Conservation (phyloP, 306 rosid genomes). For the Acacia crassicarpa region DNA sequence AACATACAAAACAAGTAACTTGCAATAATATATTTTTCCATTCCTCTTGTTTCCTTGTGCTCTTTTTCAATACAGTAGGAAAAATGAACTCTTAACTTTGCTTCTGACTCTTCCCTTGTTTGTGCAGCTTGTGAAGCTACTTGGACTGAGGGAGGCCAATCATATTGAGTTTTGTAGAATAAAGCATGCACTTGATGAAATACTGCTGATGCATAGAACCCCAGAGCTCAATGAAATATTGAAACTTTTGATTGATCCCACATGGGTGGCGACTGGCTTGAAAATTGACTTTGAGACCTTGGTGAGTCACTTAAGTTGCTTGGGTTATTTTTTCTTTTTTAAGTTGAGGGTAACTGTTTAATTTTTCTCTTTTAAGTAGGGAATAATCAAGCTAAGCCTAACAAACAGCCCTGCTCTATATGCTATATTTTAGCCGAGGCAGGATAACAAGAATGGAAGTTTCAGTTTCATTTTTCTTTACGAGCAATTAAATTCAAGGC, state of each 20-base stretch:
- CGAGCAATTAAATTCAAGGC: background rate
- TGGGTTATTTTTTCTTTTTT: background rate
- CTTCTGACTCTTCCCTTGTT: constrained; percentile 31
- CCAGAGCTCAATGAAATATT: constrained; percentile 70
- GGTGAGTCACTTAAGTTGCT: constrained; percentile 51
- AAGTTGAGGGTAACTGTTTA: background rate
- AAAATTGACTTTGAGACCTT: constrained; percentile 72
- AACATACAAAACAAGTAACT: background rate
- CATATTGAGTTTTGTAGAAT: constrained; percentile 93
- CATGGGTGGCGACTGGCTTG: constrained; percentile 91
- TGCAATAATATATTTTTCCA: background rate
- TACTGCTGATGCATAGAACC: constrained; percentile 67
- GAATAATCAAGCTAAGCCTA: background rate
- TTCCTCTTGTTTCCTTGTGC: background rate
- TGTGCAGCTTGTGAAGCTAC: constrained; percentile 91
- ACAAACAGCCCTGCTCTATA: background rate
- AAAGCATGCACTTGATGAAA: constrained; percentile 83
- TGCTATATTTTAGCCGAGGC: background rate
- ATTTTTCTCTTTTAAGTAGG: background rate
- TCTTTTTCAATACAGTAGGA: background rate
- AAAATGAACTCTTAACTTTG: background rate
- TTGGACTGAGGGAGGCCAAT: constrained; percentile 92
- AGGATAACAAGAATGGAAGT: background rate
- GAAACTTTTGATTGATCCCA: constrained; percentile 77
- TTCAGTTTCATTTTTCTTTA: background rate